Conservation (phyloP, 495 filamentous ascomycete genomes). For the Clohesyomyces aquaticus region DNA sequence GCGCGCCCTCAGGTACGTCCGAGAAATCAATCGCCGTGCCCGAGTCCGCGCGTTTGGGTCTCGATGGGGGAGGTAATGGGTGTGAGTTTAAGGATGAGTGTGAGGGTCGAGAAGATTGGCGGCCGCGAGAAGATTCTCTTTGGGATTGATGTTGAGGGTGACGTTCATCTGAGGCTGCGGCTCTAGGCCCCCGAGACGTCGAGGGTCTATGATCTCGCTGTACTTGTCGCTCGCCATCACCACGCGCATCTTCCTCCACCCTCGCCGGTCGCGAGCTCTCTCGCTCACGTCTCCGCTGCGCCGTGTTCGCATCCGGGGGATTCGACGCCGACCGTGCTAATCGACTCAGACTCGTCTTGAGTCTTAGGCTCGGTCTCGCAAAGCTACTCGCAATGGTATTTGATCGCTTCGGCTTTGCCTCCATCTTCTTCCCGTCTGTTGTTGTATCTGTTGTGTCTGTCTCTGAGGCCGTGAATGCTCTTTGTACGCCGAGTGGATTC, state of each 20-base stretch:
- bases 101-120: background rate
- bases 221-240: too few species aligned
- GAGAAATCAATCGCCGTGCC: slow-evolving; percentile 35
- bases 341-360: slow-evolving; percentile 21
- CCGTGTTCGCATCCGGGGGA: slow-evolving; percentile 19
- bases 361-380: slow-evolving; percentile 25
- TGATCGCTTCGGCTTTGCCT: slow-evolving; percentile 11
- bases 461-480: slow-evolving; percentile 3
- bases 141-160: too few species aligned
- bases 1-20: slow-evolving; percentile 9
- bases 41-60: slow-evolving; percentile 35
- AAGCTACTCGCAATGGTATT: slow-evolving; percentile 23
- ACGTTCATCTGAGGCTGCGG: too few species aligned
- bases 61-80: background rate
- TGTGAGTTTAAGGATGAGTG: background rate
- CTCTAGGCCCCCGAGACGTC: too few species aligned
- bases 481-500: slow-evolving; percentile 9
- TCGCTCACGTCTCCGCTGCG: background rate
- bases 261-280: background rate
- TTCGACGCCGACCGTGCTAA: slow-evolving; percentile 12
- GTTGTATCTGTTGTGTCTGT: background rate
- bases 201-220: too few species aligned
- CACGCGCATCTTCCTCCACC: background rate
- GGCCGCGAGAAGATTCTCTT: slow-evolving; percentile 5
- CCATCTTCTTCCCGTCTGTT: background rate